Percentiles rank a stretch among this genome's conserved stretches.
These are phyloP conservation scores for Fusarium humuli DNA, from an alignment of 2,329 filamentous ascomycete genomes.

Conservation along the genomic window DNA sequence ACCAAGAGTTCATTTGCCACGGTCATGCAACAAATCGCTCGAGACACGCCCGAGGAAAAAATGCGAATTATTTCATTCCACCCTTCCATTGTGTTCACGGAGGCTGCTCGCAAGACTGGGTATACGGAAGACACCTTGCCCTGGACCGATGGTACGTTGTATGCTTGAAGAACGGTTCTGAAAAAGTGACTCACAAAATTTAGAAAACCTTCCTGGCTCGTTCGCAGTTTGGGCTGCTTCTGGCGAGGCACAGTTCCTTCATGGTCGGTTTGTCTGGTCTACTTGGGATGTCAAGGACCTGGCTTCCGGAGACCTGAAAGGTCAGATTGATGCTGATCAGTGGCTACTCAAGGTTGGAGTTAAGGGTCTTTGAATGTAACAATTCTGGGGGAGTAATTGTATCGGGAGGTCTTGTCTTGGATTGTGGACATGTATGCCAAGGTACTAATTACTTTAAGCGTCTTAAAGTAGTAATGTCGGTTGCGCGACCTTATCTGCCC, in stretches of 20 bases:
- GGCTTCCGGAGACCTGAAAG: constrained; percentile 8
- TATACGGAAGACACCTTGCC: constrained; percentile 40
- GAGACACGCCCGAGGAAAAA: constrained; percentile 46
- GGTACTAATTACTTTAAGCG: not conserved
- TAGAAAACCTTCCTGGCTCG: constrained; percentile 55
- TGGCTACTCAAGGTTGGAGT: constrained; percentile 44
- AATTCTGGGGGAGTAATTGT: not conserved
- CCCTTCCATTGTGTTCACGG: constrained; percentile 54
- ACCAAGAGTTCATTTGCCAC: constrained; percentile 54
- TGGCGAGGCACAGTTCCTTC: constrained; percentile 58
- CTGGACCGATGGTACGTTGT: constrained; percentile 33
- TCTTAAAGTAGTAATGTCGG: not conserved
- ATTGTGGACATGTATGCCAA: not conserved
- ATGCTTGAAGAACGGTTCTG: no score
- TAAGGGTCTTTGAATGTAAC: constrained; percentile 21
- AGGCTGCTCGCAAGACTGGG: constrained; percentile 40
- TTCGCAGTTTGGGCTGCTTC: constrained; percentile 57
- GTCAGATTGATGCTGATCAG: constrained; percentile 26
- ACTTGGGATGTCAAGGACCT: constrained; percentile 65
- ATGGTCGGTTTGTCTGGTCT: constrained; percentile 60
- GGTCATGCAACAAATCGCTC: constrained; percentile 52
- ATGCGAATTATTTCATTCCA: constrained; percentile 57
- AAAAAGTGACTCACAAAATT: not conserved
- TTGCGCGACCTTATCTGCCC: not conserved
- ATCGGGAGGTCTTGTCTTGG: not conserved